These are phyloP conservation scores for Helotiales sp. DNA, from an alignment of 2,329 filamentous ascomycete species.

Conservation along the genomic window DNA sequence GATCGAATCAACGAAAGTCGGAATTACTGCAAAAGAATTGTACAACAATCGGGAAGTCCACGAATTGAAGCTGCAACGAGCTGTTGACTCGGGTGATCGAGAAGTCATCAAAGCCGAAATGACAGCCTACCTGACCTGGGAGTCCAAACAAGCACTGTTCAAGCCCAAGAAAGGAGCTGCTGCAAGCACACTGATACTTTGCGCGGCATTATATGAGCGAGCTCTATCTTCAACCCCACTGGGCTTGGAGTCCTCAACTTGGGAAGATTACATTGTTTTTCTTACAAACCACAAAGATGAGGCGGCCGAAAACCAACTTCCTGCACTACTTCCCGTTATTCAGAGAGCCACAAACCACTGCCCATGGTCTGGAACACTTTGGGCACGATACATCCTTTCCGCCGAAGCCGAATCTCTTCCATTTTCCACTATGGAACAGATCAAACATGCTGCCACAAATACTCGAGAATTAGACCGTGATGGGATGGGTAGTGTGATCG, in stretches of 20 bases:
- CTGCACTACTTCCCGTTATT: conserved; percentile 69
- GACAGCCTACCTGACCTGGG: conserved; percentile 83
- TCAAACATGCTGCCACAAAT: conserved; percentile 91
- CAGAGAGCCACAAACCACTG: conserved; percentile 87
- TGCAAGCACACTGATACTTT: conserved; percentile 55
- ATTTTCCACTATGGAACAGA: conserved; percentile 81
- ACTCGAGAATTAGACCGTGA: conserved; percentile 83
- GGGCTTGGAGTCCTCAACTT: conserved; percentile 73
- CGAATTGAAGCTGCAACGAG: conserved; percentile 68
- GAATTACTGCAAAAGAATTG: conserved; percentile 66
- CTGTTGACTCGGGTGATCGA: conserved; percentile 59
- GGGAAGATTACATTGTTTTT: conserved; percentile 71
- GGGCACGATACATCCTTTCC: conserved; percentile 86
- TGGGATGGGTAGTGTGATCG: conserved; percentile 85
- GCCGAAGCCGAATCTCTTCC: conserved; percentile 78
- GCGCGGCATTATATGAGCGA: conserved; percentile 75
- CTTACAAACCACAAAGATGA: conserved; percentile 33
- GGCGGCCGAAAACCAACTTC: conserved; percentile 47
- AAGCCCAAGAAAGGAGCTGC: conserved; percentile 54
- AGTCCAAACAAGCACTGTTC: conserved; percentile 67
- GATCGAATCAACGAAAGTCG: conserved; percentile 67
- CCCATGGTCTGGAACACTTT: conserved; percentile 88
- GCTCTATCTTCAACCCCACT: conserved; percentile 69
- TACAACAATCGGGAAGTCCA: conserved; percentile 69
- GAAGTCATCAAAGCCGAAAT: conserved; percentile 58